phyloP scores from a whole-genome alignment of 192 early-diverging fungal species.

The Rhizophagus clarus region DNA sequence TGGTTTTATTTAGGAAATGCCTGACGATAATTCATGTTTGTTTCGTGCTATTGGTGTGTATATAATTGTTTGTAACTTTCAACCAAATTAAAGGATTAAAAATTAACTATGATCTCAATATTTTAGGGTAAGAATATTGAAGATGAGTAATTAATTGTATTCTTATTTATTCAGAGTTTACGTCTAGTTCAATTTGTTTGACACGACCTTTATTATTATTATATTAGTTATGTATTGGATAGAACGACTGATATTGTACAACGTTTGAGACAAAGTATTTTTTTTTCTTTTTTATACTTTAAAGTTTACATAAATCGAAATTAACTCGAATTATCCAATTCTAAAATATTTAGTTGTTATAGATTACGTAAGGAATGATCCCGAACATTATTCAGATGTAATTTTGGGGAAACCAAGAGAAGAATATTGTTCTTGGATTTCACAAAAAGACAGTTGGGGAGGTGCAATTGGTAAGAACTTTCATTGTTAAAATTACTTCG shows the following conservation, averaged over 20 bases:
- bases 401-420: constrained; percentile 58
- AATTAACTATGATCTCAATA: background rate
- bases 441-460: constrained; percentile 68
- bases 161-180: background rate
- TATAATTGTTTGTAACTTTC: background rate
- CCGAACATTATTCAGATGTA: constrained; percentile 59
- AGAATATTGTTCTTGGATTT: constrained; percentile 73
- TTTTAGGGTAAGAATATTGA: background rate
- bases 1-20: constrained; percentile 12
- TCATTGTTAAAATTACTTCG: background rate
- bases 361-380: constrained; percentile 36
- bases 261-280: constrained; percentile 8
- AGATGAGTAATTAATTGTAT: background rate
- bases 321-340: constrained; percentile 1
- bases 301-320: background rate
- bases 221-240: background rate
- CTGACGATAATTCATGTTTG: constrained; percentile 22
- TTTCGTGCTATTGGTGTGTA: constrained; percentile 20
- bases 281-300: background rate
- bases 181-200: no score
- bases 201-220: background rate
- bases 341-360: constrained; percentile 11
- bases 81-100: background rate
- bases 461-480: constrained; percentile 70
- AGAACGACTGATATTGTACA: background rate